Conservation (phyloP, 2,329 filamentous ascomycete species). For the Penicillium sp. region DNA sequence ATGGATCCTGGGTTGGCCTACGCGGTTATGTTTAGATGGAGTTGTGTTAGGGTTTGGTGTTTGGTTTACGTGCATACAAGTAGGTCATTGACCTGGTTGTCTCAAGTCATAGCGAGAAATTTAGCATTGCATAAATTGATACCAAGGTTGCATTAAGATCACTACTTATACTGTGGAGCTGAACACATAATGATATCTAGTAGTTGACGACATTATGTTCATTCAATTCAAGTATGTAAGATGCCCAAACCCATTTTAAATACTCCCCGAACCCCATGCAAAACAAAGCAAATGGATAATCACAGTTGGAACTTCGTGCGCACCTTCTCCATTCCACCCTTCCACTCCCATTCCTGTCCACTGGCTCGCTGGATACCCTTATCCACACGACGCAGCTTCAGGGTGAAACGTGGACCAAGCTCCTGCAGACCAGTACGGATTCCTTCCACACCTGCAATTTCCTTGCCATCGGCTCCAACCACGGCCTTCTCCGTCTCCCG, state of each 20-base stretch:
- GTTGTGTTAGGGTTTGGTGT: background rate
- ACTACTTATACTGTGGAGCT: background rate
- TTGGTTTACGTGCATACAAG: slow-evolving; percentile 9
- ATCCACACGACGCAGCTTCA: slow-evolving; percentile 89
- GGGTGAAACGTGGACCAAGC: slow-evolving; percentile 76
- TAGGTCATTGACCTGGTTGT: background rate
- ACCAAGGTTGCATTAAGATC: background rate
- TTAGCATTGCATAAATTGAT: background rate
- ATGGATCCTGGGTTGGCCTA: background rate
- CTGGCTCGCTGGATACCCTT: slow-evolving; percentile 77
- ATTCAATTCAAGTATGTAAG: slow-evolving; percentile 7
- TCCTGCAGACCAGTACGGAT: slow-evolving; percentile 89
- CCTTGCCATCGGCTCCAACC: slow-evolving; percentile 75
- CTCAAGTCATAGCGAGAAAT: background rate
- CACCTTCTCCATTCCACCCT: slow-evolving; percentile 89
- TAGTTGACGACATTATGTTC: slow-evolving; percentile 4
- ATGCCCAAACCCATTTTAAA: slow-evolving; percentile 14
- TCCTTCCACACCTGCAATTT: slow-evolving; percentile 79
- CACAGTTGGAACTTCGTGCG: slow-evolving; percentile 90
- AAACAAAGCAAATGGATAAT: slow-evolving; percentile 18
- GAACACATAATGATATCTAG: background rate
- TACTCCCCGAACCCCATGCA: slow-evolving; percentile 28
- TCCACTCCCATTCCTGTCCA: slow-evolving; percentile 95
- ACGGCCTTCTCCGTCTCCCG: slow-evolving; percentile 83
- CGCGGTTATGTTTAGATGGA: background rate